Base-by-base conservation (phyloP, 1,284 basidiomycete genomes). In the Moesziomyces sp. region DNA sequence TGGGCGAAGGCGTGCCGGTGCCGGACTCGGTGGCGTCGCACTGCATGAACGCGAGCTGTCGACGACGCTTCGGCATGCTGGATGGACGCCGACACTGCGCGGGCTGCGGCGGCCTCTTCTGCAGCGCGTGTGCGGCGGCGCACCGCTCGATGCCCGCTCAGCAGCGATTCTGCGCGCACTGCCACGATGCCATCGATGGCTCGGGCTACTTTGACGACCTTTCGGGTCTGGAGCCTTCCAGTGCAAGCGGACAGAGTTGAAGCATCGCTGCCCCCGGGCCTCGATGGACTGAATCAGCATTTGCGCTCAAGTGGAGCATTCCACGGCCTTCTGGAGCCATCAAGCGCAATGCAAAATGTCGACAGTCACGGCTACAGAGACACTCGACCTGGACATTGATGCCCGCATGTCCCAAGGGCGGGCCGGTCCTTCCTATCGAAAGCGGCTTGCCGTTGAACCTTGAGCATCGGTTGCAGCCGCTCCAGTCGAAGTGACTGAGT, bases 91-190 rank as follows among this genome's bases (percentile, higher is more conserved):
- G 61, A 42, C 54, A 48, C 21, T 83, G 81, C 42, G 63, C 55
- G 1, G 72, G 73, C 9, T 83, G 81, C 60, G 80, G 75, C 4
- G 78, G 73, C 4, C 48, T 74, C 13, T 76, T 78, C 43, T 83
- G 81, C 68, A 50, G 55, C 23, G 60, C 56, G 3, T 83, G 80
- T 44, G 71, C 71, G 1, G 52, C 56, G 11, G 16, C 45, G 40
- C 71, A 69, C 18, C 28, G 49, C 49, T 51, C 61, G 43, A 58
- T 69, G 49, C 48, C 50, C 8, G 54, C 53, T 14, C 50, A 55
- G 30, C 53, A 51, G 44, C 53, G 71, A 1, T 73, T 74, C 71
- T 74, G 71, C 19, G 52, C 71, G 19, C 51, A 54, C 35, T 74
- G 71, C 44, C 64, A 60, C 46, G 60, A 45, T 16, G 46, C 51